Base-by-base conservation (phyloP, 2,329 filamentous ascomycete species). In the Neoarthrinium moseri region DNA sequence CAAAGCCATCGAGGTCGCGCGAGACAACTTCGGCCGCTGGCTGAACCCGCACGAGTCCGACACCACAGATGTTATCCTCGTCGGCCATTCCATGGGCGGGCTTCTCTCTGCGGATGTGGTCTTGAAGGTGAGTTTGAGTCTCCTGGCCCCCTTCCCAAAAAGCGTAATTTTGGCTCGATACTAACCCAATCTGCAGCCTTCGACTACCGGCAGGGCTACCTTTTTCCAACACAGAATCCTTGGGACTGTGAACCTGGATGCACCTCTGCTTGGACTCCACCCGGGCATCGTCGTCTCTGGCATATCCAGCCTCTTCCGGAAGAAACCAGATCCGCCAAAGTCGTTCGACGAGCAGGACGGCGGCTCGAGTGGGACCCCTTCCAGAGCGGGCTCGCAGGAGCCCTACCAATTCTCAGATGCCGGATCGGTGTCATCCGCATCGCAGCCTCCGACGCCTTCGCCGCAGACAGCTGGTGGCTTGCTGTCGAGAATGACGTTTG, bases 11-110 rank as follows among this genome's bases (percentile, higher is more conserved):
- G 76, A 84, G 17, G 77, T 88, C 56, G 91, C 89, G 3, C 77
- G 86, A 47, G 86, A 95, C 59, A 87, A 89, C 59, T 95, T 96
- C 61, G 92, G 89, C 59, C 72, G 68, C 53, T 96, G 91, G 89
- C 72, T 95, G 23, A 73, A 78, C 47, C 89, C 89, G 6, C 89
- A 95, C 56, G 86, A 92, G 63, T 80, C 80, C 22, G 69, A 76
- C 4, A 78, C 73, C 17, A 91, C 89, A 1, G 91, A 96, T 69
- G 76, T 95, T 3, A 75, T 96, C 17, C 74, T 96, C 3, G 72
- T 95, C 3, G 91, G 91, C 1, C 91, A 96, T 64, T 95, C 89
- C 33, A 92, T 96, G 83, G 91, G 91, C 13, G 91, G 91, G 2
- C 74, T 96, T 20, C 66, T 96, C 21, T 81, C 87, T 21, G 89